phyloP scores from a whole-genome alignment of 1,284 basidiomycete genomes.

The Golubevia pallescens region DNA sequence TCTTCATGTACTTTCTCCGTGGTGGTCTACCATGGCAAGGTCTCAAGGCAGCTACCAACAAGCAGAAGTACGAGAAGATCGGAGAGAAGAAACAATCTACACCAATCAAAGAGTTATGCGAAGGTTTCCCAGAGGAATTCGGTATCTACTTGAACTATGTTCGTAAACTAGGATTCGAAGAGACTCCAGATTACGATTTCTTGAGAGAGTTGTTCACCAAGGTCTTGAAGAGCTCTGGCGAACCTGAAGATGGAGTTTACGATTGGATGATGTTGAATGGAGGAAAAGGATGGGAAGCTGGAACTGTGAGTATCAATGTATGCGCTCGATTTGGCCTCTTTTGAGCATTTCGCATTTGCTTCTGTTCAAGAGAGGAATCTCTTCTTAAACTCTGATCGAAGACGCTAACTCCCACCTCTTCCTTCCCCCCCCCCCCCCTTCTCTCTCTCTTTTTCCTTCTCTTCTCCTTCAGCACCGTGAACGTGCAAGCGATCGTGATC shows the following conservation, averaged over 20 bases:
- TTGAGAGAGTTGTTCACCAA: constrained; percentile 88
- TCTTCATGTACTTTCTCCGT: constrained; percentile 96
- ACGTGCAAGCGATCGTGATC: background rate
- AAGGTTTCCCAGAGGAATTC: constrained; percentile 92
- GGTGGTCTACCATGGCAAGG: constrained; percentile 93
- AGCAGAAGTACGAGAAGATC: constrained; percentile 99
- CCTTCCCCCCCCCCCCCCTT: background rate
- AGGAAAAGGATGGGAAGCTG: constrained; percentile 92
- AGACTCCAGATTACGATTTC: constrained; percentile 96
- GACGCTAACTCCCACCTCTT: no score
- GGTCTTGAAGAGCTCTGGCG: constrained; percentile 84
- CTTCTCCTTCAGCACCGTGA: background rate
- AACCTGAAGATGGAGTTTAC: constrained; percentile 84
- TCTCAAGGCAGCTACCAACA: constrained; percentile 93
- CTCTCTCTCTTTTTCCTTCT: background rate
- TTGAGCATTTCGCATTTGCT: no score
- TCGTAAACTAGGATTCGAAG: constrained; percentile 85
- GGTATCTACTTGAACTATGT: constrained; percentile 87
- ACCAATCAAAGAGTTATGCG: constrained; percentile 89
- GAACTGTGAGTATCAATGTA: no score
- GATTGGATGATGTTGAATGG: constrained; percentile 89
- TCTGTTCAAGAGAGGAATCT: no score
- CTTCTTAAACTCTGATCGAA: no score
- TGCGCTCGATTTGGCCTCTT: no score
- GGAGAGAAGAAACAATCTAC: constrained; percentile 98